Evolutionary conservation across 257 asterid genomes (phyloP).

Genomic region (Solanum peruvianum): DNA sequence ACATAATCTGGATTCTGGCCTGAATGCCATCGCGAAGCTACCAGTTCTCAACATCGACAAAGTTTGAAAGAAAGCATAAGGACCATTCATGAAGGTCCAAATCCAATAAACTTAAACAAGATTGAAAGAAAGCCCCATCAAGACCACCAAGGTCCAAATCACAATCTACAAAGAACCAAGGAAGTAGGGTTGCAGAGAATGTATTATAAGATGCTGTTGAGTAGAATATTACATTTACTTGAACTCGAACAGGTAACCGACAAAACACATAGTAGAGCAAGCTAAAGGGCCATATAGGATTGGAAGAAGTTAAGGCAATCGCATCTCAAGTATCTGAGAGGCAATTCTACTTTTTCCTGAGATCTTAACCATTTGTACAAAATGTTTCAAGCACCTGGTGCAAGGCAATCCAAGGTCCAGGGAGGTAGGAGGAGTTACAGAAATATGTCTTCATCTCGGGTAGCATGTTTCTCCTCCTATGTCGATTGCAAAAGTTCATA

Average conservation of each 20-base stretch:
- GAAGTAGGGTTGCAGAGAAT: neutral
- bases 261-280: neutral
- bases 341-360: neutral
- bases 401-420: neutral
- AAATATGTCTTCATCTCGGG: neutral
- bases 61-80: neutral
- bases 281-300: neutral
- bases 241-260: neutral
- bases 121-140: neutral
- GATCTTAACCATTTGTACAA: conserved; percentile 4
- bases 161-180: neutral
- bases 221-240: neutral
- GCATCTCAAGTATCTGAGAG: neutral
- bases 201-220: neutral
- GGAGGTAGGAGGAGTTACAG: conserved; percentile 5
- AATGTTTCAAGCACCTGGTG: conserved; percentile 4
- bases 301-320: neutral
- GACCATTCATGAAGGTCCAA: neutral
- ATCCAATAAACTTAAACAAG: neutral
- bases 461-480: neutral
- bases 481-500: neutral
- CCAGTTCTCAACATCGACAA: neutral
- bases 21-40: neutral
- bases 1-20: neutral
- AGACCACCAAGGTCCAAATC: neutral